phyloP scores from a whole-genome alignment of 2,329 filamentous ascomycete species.

The Hypoxylon sp. region DNA sequence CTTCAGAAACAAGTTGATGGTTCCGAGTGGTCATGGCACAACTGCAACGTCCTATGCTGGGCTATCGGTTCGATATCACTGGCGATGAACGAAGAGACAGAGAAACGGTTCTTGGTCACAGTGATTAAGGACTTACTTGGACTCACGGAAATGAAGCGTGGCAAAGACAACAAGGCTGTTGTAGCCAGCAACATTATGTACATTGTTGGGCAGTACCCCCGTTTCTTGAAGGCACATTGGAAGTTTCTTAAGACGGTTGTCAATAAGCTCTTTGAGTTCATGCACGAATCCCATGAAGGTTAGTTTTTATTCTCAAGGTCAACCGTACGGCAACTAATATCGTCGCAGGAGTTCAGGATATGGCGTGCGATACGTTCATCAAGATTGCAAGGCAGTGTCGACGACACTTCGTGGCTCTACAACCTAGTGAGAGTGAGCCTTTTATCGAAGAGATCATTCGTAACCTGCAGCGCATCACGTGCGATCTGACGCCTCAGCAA shows the following conservation, averaged over 20 bases:
- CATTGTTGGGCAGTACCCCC: slow-evolving; percentile 98
- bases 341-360: slow-evolving; percentile 88
- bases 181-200: slow-evolving; percentile 99
- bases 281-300: slow-evolving; percentile 99
- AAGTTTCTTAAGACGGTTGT: slow-evolving; percentile 99
- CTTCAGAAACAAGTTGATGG: slow-evolving; percentile 95
- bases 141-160: slow-evolving; percentile 98
- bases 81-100: slow-evolving; percentile 99
- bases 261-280: slow-evolving; percentile 99
- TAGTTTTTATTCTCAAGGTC: slow-evolving; percentile 51
- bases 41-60: slow-evolving; percentile 99
- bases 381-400: slow-evolving; percentile 99
- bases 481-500: slow-evolving; percentile 94
- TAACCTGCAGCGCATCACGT: slow-evolving; percentile 95
- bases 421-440: slow-evolving; percentile 93
- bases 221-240: slow-evolving; percentile 99
- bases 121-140: slow-evolving; percentile 98
- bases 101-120: slow-evolving; percentile 97
- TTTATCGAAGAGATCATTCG: slow-evolving; percentile 99
- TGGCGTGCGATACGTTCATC: slow-evolving; percentile 99
- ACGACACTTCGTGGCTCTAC: slow-evolving; percentile 95
- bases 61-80: slow-evolving; percentile 98
- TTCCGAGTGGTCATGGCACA: slow-evolving; percentile 98
- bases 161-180: slow-evolving; percentile 99
- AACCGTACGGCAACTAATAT: slow-evolving; percentile 48